phyloP scores from a whole-genome alignment of 2,329 filamentous ascomycete species.

The Arachnopeziza araneosa region DNA sequence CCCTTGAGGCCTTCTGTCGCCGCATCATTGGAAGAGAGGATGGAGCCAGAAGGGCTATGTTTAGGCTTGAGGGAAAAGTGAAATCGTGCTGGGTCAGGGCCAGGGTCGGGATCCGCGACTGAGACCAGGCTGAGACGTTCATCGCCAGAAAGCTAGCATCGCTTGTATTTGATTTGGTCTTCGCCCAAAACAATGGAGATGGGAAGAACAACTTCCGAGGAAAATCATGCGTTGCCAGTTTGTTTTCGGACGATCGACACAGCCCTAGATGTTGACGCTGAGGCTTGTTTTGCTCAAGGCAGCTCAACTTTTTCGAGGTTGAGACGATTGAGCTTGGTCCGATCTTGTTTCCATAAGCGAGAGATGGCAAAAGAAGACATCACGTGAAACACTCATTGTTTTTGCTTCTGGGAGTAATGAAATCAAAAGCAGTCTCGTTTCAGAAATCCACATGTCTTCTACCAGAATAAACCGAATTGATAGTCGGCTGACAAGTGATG shows the following conservation, averaged over 20 bases:
- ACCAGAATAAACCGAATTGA: too few relatives aligned
- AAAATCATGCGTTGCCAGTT: slow-evolving; percentile 9
- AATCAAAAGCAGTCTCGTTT: not conserved
- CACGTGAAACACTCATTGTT: not conserved
- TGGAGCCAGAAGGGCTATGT: not conserved
- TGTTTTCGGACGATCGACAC: slow-evolving; percentile 9
- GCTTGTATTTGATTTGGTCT: not conserved
- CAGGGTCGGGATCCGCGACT: not conserved
- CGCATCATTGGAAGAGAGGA: not conserved
- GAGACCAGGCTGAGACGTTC: slow-evolving; percentile 16
- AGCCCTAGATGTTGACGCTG: not conserved
- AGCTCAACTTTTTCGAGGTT: not conserved
- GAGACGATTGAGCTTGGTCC: not conserved
- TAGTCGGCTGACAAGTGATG: too few relatives aligned
- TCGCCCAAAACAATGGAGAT: not conserved
- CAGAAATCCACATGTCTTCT: not conserved
- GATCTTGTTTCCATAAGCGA: not conserved
- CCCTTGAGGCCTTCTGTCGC: not conserved
- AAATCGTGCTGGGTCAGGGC: not conserved
- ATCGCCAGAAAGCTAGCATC: not conserved
- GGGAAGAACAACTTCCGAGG: slow-evolving; percentile 9
- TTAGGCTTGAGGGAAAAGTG: slow-evolving; percentile 2
- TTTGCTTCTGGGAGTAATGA: not conserved
- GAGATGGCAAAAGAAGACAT: not conserved
- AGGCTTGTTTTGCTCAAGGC: not conserved